phyloP scores from a whole-genome alignment of 805 yeast species.

The Metschnikowia lachancei region DNA sequence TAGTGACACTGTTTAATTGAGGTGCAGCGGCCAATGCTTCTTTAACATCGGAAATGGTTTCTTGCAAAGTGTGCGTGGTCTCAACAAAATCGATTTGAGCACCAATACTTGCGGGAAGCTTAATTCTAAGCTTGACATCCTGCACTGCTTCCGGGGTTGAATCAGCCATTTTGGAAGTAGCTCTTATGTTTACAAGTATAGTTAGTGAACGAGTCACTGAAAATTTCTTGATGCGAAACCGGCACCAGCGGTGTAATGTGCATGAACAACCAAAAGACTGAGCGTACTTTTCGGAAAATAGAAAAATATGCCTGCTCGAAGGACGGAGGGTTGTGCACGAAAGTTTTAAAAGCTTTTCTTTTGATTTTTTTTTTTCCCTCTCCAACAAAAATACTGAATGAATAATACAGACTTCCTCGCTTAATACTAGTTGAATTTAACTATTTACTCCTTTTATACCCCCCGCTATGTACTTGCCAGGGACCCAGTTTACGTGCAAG shows the following conservation, averaged over 20 bases:
- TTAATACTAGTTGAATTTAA: neutral
- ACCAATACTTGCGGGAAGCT: constrained; percentile 20
- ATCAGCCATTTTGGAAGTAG: constrained; percentile 17
- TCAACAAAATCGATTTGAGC: constrained; percentile 23
- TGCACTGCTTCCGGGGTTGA: constrained; percentile 18
- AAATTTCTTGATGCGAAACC: constrained; percentile 12
- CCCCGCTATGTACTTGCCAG: neutral
- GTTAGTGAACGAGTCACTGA: constrained; percentile 1
- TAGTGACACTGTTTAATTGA: constrained; percentile 57
- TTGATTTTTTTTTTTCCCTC: no score
- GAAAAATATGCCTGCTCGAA: no score
- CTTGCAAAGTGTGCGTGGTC: constrained; percentile 37
- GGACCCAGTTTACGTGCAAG: neutral
- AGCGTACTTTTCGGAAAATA: neutral
- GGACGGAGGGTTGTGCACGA: no score
- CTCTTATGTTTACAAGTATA: neutral
- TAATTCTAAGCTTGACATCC: constrained; percentile 24
- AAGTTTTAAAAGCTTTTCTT: neutral
- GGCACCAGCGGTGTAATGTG: constrained; percentile 4
- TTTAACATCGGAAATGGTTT: constrained; percentile 54
- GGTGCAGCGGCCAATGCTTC: constrained; percentile 59
- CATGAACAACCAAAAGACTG: constrained; percentile 2
- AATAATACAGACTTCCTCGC: no score
- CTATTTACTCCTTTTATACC: neutral
- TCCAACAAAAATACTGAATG: no score